Conservation (phyloP, 306 rosid genomes). For the Mucuna pruriens region DNA sequence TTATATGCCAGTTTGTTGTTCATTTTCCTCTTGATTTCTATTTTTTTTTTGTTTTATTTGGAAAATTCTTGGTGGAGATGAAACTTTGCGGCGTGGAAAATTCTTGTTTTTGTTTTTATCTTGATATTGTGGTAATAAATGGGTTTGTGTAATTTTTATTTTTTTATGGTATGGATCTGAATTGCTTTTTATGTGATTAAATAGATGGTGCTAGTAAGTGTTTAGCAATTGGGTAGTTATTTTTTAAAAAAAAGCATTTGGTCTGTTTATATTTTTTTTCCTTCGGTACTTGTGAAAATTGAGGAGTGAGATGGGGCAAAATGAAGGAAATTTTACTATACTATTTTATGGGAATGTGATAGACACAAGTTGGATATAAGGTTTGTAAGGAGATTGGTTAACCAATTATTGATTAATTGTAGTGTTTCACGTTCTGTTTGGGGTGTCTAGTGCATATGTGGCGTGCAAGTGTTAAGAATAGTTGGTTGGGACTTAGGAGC, state of each 20-base stretch:
- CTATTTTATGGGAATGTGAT: slow-evolving; percentile 24
- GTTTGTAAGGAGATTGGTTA: background rate
- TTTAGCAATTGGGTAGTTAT: slow-evolving; percentile 26
- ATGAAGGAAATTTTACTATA: background rate
- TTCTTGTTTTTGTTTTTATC: background rate
- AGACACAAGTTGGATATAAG: slow-evolving; percentile 11
- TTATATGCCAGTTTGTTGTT: slow-evolving; percentile 13
- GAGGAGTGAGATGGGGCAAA: slow-evolving; percentile 1
- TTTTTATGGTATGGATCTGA: slow-evolving; percentile 58
- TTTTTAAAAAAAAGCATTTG: slow-evolving; percentile 4
- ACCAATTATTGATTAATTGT: background rate
- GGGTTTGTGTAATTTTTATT: background rate
- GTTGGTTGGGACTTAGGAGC: slow-evolving; percentile 5
- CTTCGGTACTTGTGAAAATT: background rate
- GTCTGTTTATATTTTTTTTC: background rate
- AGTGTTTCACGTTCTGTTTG: background rate
- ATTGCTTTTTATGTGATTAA: slow-evolving; percentile 39
- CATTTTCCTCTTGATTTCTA: slow-evolving; percentile 29
- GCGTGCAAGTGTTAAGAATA: background rate
- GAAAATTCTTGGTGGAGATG: slow-evolving; percentile 1
- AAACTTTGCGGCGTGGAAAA: slow-evolving; percentile 2
- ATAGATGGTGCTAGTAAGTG: slow-evolving; percentile 16
- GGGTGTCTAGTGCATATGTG: background rate
- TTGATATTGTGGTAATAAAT: background rate
- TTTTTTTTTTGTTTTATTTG: slow-evolving; percentile 1